These are phyloP conservation scores for Trichoderma sp. DNA, from an alignment of 2,329 filamentous ascomycete species.

Conservation along the genomic window DNA sequence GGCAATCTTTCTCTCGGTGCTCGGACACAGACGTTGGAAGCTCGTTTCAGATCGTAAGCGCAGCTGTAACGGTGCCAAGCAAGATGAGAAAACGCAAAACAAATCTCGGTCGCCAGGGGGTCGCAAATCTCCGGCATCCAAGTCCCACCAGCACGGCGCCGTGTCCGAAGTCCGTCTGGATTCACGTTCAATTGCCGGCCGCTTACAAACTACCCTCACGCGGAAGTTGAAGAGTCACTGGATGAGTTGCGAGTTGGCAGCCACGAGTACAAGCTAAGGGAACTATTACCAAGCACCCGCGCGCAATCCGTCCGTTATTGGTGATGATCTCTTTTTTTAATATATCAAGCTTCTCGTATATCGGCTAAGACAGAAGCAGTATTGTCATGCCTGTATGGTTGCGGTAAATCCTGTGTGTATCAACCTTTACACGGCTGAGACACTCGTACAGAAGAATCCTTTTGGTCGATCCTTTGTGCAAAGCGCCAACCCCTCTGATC, in stretches of 20 bases:
- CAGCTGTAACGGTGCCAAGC: background rate
- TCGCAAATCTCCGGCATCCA: background rate
- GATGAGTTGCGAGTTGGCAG: background rate
- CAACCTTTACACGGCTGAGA: background rate
- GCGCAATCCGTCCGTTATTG: background rate
- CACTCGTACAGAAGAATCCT: background rate
- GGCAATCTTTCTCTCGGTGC: background rate
- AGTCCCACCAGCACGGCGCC: slow-evolving; percentile 1
- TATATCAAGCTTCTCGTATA: background rate
- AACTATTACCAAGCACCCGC: background rate
- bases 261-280: background rate
- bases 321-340: background rate
- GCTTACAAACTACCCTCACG: background rate
- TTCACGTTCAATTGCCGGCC: background rate
- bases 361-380: background rate
- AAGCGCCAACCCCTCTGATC: background rate
- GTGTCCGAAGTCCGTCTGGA: slow-evolving; percentile 1
- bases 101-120: background rate
- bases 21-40: background rate
- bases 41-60: background rate
- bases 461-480: background rate
- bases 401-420: background rate
- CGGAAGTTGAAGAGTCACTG: background rate
- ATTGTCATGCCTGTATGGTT: background rate
- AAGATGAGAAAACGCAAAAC: background rate